A percentile compares a stretch with the other conserved stretches of the same genome.
These are phyloP conservation scores for Aspergillus egyptiacus DNA, from an alignment of 495 filamentous ascomycete genomes.

Conservation along the genomic window DNA sequence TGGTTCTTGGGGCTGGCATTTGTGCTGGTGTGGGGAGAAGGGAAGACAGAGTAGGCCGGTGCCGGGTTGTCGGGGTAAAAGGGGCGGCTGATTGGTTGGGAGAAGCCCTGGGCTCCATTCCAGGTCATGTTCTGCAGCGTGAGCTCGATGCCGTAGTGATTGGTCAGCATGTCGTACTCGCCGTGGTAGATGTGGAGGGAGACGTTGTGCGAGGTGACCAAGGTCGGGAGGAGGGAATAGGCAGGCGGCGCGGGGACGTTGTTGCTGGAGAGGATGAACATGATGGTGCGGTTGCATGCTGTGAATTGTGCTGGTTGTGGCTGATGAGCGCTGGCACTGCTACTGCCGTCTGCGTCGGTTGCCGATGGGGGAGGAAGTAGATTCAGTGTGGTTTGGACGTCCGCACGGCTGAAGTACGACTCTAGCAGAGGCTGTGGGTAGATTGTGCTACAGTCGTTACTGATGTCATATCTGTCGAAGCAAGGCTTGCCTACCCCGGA, in stretches of 20 bases:
- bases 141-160: constrained; percentile 35
- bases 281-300: constrained; percentile 29
- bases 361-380: constrained; percentile 12
- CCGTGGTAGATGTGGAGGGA: constrained; percentile 36
- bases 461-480: constrained; percentile 36
- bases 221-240: constrained; percentile 28
- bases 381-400: constrained; percentile 34
- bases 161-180: constrained; percentile 37
- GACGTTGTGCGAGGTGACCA: constrained; percentile 31
- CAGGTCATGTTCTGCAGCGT: constrained; percentile 41
- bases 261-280: constrained; percentile 19
- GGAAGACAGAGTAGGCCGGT: constrained; percentile 12
- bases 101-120: constrained; percentile 28
- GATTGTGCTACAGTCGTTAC: constrained; percentile 28
- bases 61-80: constrained; percentile 27
- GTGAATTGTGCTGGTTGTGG: constrained; percentile 11
- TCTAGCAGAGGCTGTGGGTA: constrained; percentile 19
- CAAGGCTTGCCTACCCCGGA: constrained; percentile 6
- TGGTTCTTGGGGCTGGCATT: not conserved
- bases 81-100: constrained; percentile 8
- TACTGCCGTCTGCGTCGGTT: constrained; percentile 8
- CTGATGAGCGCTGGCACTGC: not conserved
- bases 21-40: not conserved
- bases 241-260: constrained; percentile 22
- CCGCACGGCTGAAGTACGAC: constrained; percentile 30